Evolutionary conservation across 2,329 filamentous ascomycete species (phyloP).

Genomic region (Neonectria coccinea): DNA sequence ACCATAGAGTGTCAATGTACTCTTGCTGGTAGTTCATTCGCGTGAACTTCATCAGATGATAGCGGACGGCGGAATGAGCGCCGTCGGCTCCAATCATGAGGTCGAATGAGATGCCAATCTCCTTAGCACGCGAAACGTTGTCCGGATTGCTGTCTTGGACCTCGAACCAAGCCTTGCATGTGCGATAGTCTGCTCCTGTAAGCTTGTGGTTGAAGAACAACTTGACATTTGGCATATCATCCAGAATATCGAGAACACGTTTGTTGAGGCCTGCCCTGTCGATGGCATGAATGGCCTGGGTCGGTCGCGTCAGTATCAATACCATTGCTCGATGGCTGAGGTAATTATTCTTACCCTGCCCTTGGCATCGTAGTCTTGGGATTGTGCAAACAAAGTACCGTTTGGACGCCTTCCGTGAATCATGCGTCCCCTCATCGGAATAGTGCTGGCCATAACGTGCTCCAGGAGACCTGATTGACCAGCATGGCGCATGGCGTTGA

Average conservation of each 20-base stretch:
- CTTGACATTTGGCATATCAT: conserved; percentile 87
- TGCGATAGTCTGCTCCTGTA: conserved; percentile 85
- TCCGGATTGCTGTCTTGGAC: conserved; percentile 53
- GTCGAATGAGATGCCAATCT: conserved; percentile 89
- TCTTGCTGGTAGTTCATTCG: conserved; percentile 92
- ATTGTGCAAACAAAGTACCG: conserved; percentile 78
- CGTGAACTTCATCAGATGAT: conserved; percentile 95
- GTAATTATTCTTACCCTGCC: conserved; percentile 72
- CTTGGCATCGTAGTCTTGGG: conserved; percentile 92
- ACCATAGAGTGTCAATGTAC: conserved; percentile 98
- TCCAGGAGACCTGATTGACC: conserved; percentile 76
- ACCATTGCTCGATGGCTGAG: conserved; percentile 24
- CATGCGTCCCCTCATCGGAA: conserved; percentile 97
- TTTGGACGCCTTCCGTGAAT: conserved; percentile 79
- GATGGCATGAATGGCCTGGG: conserved; percentile 83
- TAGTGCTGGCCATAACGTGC: conserved; percentile 79
- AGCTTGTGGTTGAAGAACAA: conserved; percentile 95
- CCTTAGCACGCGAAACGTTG: conserved; percentile 63
- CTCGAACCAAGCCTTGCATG: conserved; percentile 90
- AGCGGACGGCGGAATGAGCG: conserved; percentile 90
- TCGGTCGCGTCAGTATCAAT: conserved; percentile 24
- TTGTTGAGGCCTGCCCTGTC: conserved; percentile 89
- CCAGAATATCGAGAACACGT: conserved; percentile 83
- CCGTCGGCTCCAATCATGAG: conserved; percentile 95
- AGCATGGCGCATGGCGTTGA: conserved; percentile 84